Conservation (phyloP, 306 rosid species). For the Dryas alaskensis region DNA sequence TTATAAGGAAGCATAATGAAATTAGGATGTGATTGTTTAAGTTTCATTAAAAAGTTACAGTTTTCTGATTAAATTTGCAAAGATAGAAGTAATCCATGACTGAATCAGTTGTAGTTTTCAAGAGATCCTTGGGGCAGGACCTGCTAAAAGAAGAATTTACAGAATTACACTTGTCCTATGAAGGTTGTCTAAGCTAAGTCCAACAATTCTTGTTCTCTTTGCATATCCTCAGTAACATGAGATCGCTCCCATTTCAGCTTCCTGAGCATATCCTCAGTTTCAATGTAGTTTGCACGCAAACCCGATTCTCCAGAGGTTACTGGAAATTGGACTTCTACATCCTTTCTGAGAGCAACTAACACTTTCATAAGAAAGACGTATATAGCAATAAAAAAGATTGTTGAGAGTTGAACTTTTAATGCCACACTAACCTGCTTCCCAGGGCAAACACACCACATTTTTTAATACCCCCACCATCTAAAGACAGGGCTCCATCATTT, state of each 20-base stretch:
- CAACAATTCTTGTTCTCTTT: constrained; percentile 55
- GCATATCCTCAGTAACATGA: constrained; percentile 47
- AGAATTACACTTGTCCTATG: constrained; percentile 25
- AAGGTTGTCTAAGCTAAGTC: constrained; percentile 35
- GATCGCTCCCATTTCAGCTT: constrained; percentile 56
- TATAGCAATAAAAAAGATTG: not conserved
- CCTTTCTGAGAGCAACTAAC: constrained; percentile 37
- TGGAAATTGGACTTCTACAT: constrained; percentile 51
- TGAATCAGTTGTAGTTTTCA: not conserved
- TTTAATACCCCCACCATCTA: constrained; percentile 87
- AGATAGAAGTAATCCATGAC: not conserved
- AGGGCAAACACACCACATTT: constrained; percentile 56
- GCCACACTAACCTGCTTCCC: constrained; percentile 60
- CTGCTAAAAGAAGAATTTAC: not conserved
- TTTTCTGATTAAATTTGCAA: not conserved
- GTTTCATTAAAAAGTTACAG: not conserved
- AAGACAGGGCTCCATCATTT: constrained; percentile 74
- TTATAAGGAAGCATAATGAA: not conserved
- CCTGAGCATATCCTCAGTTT: constrained; percentile 53
- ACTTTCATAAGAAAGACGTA: not conserved
- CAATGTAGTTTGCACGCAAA: constrained; percentile 34
- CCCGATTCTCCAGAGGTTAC: constrained; percentile 34
- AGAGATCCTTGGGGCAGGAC: not conserved
- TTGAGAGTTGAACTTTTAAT: not conserved
- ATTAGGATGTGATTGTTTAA: not conserved